Percentiles rank a stretch among this genome's conserved stretches.
phyloP scores from a whole-genome alignment of 257 asterid species.

The Solanum dulcamara region DNA sequence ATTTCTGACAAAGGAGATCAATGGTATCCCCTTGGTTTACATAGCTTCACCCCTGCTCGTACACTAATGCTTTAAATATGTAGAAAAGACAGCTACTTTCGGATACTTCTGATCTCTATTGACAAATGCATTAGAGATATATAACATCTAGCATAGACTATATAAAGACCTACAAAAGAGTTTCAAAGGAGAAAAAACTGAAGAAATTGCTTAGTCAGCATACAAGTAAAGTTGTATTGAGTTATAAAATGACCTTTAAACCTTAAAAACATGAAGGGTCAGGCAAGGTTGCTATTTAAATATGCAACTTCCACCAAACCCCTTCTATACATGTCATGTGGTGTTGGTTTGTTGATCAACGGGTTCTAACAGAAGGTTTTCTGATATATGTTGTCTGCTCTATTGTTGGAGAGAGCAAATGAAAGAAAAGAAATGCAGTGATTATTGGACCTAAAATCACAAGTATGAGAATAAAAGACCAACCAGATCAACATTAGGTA shows the following conservation, averaged over 20 bases:
- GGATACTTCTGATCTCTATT: not conserved
- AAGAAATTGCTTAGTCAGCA: not conserved
- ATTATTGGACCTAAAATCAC: not conserved
- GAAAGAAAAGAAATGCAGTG: not conserved
- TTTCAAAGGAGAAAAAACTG: not conserved
- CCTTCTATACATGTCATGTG: not conserved
- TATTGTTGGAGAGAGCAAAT: not conserved
- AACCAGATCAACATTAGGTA: slow-evolving; percentile 96
- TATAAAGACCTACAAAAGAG: not conserved
- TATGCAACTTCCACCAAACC: not conserved
- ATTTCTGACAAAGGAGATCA: not conserved
- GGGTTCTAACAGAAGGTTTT: not conserved
- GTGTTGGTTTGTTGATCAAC: not conserved
- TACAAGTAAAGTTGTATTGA: not conserved
- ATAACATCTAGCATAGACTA: not conserved
- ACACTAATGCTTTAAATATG: not conserved
- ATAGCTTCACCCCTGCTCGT: not conserved
- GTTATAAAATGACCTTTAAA: not conserved
- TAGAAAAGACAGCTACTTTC: not conserved
- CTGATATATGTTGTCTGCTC: not conserved
- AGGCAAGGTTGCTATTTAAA: not conserved
- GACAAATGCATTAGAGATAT: not conserved
- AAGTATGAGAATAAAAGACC: slow-evolving; percentile 5
- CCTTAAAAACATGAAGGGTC: not conserved
- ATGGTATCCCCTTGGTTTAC: not conserved